Base-by-base conservation (phyloP, 2,329 filamentous ascomycete genomes). In the Colletotrichum magnum region DNA sequence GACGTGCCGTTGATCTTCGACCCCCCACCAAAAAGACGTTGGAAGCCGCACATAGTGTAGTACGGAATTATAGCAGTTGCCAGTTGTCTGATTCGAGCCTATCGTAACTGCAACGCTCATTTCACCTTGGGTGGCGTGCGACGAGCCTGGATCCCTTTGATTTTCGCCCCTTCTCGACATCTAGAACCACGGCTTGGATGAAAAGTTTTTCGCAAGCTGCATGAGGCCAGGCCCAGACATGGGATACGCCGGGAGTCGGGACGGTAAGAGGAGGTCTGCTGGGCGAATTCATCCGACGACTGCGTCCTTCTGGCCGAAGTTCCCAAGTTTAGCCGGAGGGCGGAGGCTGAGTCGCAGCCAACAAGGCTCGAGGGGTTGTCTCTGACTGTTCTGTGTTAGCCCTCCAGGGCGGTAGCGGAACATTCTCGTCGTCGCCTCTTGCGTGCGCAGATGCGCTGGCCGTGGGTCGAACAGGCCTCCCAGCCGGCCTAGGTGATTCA, bases 1-100 rank as follows among this genome's bases (percentile, higher is more conserved):
- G 21, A 24, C 21, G 57, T 41, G 39, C 15, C 28, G 53, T 32
- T 64, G 47, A 51, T 57, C 41, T 7, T 51, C 28, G 58, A 51
- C 51, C 58, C 64, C 51, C 58, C 64, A 63, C 58, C 43, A n/a
- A 57, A 67, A 63, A 63, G 51, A 62, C 65, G 48, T 64, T 58
- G 53, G 21, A 47, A 50, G 26, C 39, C 39, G 45, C 3, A 24
- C 21, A 24, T 24, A 24, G 18, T n/a, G 57, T 24, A 7, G 32
- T 7, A 36, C 32, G 10, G 10, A 36, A 6, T 36, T 4, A 5
- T n/a, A 15, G 28, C 48, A n/a, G 58, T 9, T 64, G 53, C 47
- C 45, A n/a, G 58, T 9, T 64, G 53, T 53, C 45, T 24, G 26
- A 57, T 41, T 67, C 52, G 56, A 69, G 41, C 16, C 13, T 43